Evolutionary conservation across 169 alveolate genomes (phyloP).

Genomic region (Plasmodium berghei): DNA sequence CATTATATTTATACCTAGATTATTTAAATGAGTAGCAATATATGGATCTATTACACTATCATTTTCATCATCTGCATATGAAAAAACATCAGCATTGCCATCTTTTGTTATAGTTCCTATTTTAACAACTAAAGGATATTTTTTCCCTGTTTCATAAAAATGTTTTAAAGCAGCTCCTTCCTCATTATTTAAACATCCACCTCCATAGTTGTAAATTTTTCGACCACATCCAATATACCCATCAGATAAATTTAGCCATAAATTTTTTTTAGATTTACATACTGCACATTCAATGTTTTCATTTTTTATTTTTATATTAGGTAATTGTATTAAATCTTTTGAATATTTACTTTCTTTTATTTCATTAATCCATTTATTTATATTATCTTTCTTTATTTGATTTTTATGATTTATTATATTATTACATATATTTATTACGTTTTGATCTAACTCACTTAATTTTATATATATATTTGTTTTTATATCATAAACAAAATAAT

Average conservation of each 20-base stretch:
- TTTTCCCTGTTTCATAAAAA: conserved; percentile 86
- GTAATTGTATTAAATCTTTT: conserved; percentile 50
- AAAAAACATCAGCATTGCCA: conserved; percentile 93
- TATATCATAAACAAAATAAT: conserved; percentile 36
- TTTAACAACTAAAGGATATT: conserved; percentile 93
- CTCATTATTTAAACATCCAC: conserved; percentile 91
- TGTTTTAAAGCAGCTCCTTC: conserved; percentile 94
- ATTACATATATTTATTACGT: conserved; percentile 17
- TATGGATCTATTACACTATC: conserved; percentile 90
- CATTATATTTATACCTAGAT: conserved; percentile 91
- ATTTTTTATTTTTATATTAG: conserved; percentile 42
- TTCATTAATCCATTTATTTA: conserved; percentile 57
- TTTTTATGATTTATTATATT: conserved; percentile 50
- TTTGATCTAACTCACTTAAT: conserved; percentile 40
- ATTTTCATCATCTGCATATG: conserved; percentile 93
- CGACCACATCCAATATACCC: conserved; percentile 93
- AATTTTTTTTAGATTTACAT: conserved; percentile 46
- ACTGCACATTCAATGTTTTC: conserved; percentile 70
- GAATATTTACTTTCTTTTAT: conserved; percentile 67
- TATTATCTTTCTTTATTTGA: conserved; percentile 41
- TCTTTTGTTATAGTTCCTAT: conserved; percentile 93
- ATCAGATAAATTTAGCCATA: conserved; percentile 69
- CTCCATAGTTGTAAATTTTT: conserved; percentile 88
- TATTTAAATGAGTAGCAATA: conserved; percentile 89
- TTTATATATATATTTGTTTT: conserved; percentile 14